Evolutionary conservation across 179 eudicot genomes (phyloP).

Genomic region (Beta macrorhiza): DNA sequence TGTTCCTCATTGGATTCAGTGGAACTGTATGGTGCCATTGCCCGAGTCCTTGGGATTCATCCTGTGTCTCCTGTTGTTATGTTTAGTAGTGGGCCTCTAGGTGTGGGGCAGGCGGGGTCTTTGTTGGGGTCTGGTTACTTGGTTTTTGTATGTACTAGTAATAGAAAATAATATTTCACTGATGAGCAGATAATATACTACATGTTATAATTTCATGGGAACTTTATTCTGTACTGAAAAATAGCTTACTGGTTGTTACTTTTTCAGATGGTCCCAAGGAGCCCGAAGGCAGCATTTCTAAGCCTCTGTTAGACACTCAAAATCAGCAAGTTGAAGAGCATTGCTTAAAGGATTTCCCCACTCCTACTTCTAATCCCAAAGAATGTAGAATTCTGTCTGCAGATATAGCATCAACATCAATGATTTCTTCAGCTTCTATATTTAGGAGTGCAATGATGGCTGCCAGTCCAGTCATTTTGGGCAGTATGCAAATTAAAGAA

Average conservation of each 20-base stretch:
- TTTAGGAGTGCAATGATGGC: conserved; percentile 49
- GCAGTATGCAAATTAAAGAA: conserved; percentile 21
- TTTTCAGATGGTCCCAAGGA: conserved; percentile 12
- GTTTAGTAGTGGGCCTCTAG: not conserved
- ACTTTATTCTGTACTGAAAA: conserved; percentile 1
- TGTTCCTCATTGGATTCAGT: not conserved
- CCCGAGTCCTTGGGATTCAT: not conserved
- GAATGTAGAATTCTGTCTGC: conserved; percentile 22
- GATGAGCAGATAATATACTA: not conserved
- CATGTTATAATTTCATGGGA: not conserved
- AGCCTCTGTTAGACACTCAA: conserved; percentile 26
- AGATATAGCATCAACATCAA: conserved; percentile 22
- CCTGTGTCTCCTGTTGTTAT: not conserved
- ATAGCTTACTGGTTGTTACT: not conserved
- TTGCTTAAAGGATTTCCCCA: conserved; percentile 33
- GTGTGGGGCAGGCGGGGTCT: not conserved
- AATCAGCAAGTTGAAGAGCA: conserved; percentile 32
- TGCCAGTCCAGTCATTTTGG: conserved; percentile 14
- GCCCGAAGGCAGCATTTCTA: conserved; percentile 25
- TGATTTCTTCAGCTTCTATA: conserved; percentile 26
- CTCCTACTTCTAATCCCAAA: conserved; percentile 28
- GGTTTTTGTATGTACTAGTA: not conserved
- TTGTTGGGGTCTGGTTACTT: not conserved
- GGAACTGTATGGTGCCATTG: not conserved
- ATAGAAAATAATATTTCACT: not conserved